phyloP scores from a whole-genome alignment of 805 yeast species.

The Candida tammaniensis region DNA sequence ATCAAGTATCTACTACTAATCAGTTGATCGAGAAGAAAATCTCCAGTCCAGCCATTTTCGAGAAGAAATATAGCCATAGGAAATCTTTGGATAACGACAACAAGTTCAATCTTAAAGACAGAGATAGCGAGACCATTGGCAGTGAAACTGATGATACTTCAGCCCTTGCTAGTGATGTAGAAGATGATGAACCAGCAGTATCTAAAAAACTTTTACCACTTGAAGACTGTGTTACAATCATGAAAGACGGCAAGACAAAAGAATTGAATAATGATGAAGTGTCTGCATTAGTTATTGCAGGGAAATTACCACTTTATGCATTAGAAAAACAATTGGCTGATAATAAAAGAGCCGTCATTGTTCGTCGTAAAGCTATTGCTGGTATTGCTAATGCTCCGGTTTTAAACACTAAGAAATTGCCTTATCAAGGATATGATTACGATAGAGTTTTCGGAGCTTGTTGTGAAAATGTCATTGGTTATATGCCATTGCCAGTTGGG shows the following conservation, averaged over 20 bases:
- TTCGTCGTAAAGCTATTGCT: slow-evolving; percentile 92
- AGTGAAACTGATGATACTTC: slow-evolving; percentile 18
- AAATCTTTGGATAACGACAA: slow-evolving; percentile 23
- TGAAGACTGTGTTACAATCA: slow-evolving; percentile 59
- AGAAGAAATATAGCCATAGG: slow-evolving; percentile 10
- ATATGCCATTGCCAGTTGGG: slow-evolving; percentile 94
- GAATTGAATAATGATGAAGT: slow-evolving; percentile 72
- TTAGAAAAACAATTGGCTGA: slow-evolving; percentile 89
- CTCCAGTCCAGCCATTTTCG: slow-evolving; percentile 26
- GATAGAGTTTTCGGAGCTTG: slow-evolving; percentile 98
- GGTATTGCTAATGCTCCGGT: slow-evolving; percentile 78
- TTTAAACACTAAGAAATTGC: slow-evolving; percentile 67
- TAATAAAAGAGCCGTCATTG: slow-evolving; percentile 86
- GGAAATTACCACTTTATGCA: slow-evolving; percentile 88
- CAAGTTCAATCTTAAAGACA: slow-evolving; percentile 22
- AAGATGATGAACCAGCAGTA: slow-evolving; percentile 23
- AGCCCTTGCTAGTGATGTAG: slow-evolving; percentile 23
- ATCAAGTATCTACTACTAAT: slow-evolving; percentile 48
- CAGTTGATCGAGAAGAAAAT: slow-evolving; percentile 40
- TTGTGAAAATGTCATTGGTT: slow-evolving; percentile 98
- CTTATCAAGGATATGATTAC: slow-evolving; percentile 82
- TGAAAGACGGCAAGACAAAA: slow-evolving; percentile 71
- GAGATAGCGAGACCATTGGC: slow-evolving; percentile 4
- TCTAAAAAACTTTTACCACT: slow-evolving; percentile 40
- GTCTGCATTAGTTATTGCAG: slow-evolving; percentile 62